Conservation (phyloP, 345 rosid species). For the Bruguiera sexangula region DNA sequence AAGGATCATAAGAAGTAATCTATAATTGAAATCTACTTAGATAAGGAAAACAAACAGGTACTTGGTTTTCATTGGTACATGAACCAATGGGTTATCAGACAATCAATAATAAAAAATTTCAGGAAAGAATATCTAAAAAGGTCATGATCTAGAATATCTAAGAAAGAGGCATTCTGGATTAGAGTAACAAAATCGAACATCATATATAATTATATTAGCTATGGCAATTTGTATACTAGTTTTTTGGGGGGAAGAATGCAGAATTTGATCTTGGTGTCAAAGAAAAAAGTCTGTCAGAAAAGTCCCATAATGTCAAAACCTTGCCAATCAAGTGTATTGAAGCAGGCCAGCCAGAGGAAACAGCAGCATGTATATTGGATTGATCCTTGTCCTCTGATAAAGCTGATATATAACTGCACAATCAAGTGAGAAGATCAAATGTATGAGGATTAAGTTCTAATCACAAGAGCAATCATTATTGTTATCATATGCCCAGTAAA, state of each 20-base stretch:
- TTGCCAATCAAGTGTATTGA: slow-evolving; percentile 92
- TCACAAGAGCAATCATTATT: neutral
- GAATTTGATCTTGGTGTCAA: neutral
- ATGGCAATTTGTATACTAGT: neutral
- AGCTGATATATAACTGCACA: slow-evolving; percentile 80
- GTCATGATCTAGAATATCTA: neutral
- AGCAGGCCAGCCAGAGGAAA: slow-evolving; percentile 92
- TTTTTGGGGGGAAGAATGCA: neutral
- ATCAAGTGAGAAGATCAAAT: neutral
- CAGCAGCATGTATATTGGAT: slow-evolving; percentile 53
- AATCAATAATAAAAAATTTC: neutral
- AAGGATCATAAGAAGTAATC: neutral
- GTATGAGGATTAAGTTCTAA: neutral
- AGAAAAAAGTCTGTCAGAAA: neutral
- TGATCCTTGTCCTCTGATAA: slow-evolving; percentile 53
- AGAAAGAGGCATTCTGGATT: neutral
- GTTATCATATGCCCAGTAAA: too few relatives aligned
- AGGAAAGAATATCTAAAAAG: neutral
- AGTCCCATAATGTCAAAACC: slow-evolving; percentile 35
- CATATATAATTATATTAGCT: neutral
- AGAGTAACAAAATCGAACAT: neutral
- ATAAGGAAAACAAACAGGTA: neutral
- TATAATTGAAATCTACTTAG: neutral
- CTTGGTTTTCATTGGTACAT: neutral
- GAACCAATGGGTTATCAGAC: neutral